phyloP scores from a whole-genome alignment of 768 basidiomycete species.

The Hygrophoropsis aurantiaca region DNA sequence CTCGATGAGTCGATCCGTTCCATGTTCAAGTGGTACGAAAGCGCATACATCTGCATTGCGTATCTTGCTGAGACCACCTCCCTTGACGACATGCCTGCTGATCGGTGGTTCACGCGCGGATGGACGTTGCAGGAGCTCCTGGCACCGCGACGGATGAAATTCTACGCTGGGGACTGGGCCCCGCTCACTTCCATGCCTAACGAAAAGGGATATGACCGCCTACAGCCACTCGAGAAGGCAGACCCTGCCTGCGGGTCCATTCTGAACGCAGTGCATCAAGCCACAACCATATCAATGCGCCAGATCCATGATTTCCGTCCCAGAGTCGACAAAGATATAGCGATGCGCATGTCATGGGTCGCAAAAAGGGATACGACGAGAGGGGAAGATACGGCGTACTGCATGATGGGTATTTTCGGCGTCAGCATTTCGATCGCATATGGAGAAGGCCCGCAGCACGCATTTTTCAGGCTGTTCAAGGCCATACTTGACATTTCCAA shows the following conservation, averaged over 20 bases:
- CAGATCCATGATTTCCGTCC: background rate
- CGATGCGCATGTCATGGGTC: conserved; percentile 8
- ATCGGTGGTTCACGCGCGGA: conserved; percentile 17
- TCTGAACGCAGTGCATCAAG: no score
- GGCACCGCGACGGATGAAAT: conserved; percentile 11
- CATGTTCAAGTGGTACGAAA: conserved; percentile 20
- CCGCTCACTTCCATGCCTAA: conserved; percentile 4
- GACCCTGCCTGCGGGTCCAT: no score
- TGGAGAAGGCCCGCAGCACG: conserved; percentile 14
- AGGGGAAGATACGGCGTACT: conserved; percentile 17
- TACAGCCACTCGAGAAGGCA: background rate
- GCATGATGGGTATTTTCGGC: conserved; percentile 14
- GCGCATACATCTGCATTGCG: conserved; percentile 12
- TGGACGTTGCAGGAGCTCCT: conserved; percentile 12
- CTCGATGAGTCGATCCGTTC: conserved; percentile 19
- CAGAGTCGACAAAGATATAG: background rate
- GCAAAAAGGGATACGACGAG: conserved; percentile 12
- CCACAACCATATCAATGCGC: background rate
- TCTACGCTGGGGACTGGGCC: conserved; percentile 13
- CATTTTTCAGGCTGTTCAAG: conserved; percentile 10
- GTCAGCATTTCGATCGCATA: conserved; percentile 14
- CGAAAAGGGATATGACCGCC: background rate
- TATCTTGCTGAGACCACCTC: conserved; percentile 8
- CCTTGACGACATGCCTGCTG: conserved; percentile 1
- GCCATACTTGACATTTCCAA: conserved; percentile 7